These are phyloP conservation scores for Haplographium delicatum DNA, from an alignment of 495 filamentous ascomycete genomes.

Conservation along the genomic window DNA sequence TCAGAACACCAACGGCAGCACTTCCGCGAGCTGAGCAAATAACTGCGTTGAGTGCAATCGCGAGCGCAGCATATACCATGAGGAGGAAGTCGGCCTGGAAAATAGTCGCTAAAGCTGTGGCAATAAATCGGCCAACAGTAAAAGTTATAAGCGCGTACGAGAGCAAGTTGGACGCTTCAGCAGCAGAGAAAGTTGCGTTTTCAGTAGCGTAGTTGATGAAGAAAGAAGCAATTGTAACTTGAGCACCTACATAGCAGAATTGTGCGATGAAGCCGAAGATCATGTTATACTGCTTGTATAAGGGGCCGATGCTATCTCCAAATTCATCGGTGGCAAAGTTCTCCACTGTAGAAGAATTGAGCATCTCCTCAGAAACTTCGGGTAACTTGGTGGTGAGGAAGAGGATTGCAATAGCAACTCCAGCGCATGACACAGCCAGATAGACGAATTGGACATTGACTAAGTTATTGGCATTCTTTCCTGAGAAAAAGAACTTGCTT, in stretches of 20 bases:
- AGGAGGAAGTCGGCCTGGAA: constrained; percentile 50
- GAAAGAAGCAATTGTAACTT: constrained; percentile 53
- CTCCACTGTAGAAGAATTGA: constrained; percentile 11
- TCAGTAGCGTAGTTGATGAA: constrained; percentile 60
- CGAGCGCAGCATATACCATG: constrained; percentile 39
- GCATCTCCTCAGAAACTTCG: constrained; percentile 43
- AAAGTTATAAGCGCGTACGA: constrained; percentile 64
- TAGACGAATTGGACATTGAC: constrained; percentile 55
- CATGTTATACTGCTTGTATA: constrained; percentile 59
- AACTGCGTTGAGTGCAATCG: constrained; percentile 54
- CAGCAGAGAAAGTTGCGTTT: constrained; percentile 39
- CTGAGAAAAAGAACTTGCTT: constrained; percentile 62
- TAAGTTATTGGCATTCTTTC: constrained; percentile 37
- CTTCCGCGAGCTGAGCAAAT: constrained; percentile 47
- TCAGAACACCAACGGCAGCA: constrained; percentile 55
- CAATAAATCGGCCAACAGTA: constrained; percentile 60
- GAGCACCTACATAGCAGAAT: constrained; percentile 68
- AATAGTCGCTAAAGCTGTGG: constrained; percentile 43
- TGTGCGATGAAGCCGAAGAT: constrained; percentile 62
- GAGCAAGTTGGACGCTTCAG: constrained; percentile 49
- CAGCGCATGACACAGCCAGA: constrained; percentile 30
- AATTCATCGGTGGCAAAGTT: constrained; percentile 19
- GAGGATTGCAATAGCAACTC: constrained; percentile 52
- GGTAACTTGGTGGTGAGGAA: constrained; percentile 44
- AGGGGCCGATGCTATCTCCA: constrained; percentile 29